A percentile compares a stretch with the other conserved stretches of the same genome.
phyloP scores from a whole-genome alignment of 148 eudicot genomes.

The Bassia scoparia region DNA sequence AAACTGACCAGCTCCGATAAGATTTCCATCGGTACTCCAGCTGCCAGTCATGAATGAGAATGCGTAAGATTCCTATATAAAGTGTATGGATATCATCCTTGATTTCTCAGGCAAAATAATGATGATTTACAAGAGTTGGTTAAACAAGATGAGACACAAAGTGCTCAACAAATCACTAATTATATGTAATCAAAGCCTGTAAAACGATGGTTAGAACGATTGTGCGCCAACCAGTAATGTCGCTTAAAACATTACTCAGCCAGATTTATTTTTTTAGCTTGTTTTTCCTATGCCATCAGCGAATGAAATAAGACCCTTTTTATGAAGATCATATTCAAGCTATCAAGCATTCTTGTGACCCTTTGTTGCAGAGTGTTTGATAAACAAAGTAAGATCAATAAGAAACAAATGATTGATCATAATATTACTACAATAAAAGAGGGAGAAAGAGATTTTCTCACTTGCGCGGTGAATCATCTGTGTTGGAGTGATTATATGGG shows the following conservation, averaged over 20 bases:
- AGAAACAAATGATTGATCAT: background rate
- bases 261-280: too few species aligned
- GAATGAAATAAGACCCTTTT: too few species aligned
- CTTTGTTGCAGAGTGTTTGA: background rate
- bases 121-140: background rate
- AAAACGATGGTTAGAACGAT: too few species aligned
- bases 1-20: too few species aligned
- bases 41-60: too few species aligned
- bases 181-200: background rate
- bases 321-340: too few species aligned
- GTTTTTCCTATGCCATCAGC: too few species aligned
- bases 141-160: background rate
- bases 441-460: conserved; percentile 38
- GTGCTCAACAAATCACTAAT: background rate
- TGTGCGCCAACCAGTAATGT: too few species aligned
- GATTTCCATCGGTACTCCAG: too few species aligned
- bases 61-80: too few species aligned
- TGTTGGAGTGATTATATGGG: conserved; percentile 87
- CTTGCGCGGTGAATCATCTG: conserved; percentile 92
- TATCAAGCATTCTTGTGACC: background rate
- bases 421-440: background rate
- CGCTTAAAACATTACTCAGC: too few species aligned
- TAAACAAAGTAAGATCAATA: conserved; percentile 9
- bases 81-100: too few species aligned
- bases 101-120: background rate